Evolutionary conservation across 805 yeast species (phyloP).

Genomic region (Candida mattraensis): DNA sequence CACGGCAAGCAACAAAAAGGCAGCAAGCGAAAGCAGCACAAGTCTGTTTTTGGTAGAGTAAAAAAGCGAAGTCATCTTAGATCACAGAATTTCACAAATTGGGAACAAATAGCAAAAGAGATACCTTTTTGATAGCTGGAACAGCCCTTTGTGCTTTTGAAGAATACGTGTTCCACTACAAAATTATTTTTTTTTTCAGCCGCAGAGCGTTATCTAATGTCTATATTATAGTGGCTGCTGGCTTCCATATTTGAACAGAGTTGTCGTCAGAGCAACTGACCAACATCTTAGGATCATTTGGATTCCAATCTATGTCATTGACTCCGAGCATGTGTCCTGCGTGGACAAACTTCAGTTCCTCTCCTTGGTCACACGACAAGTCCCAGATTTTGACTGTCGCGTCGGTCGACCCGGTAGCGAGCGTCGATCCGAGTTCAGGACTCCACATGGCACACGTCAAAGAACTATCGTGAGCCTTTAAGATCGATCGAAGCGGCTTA

Average conservation of each 20-base stretch:
- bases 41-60: slow-evolving; percentile 2
- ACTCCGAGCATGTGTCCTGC: slow-evolving; percentile 89
- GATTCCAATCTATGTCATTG: slow-evolving; percentile 82
- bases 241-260: slow-evolving; percentile 84
- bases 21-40: slow-evolving; percentile 6
- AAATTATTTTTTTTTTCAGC: neutral
- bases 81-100: neutral
- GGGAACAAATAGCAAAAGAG: neutral
- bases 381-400: slow-evolving; percentile 65
- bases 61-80: slow-evolving; percentile 9
- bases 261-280: slow-evolving; percentile 85
- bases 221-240: slow-evolving; percentile 34
- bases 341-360: slow-evolving; percentile 57
- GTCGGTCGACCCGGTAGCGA: slow-evolving; percentile 71
- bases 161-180: slow-evolving; percentile 8
- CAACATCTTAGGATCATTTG: slow-evolving; percentile 64
- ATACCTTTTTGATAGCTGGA: too few relatives aligned
- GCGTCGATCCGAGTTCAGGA: slow-evolving; percentile 47
- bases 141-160: too few relatives aligned
- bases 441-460: slow-evolving; percentile 77
- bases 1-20: slow-evolving; percentile 6
- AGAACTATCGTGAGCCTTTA: slow-evolving; percentile 46
- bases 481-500: slow-evolving; percentile 30
- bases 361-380: slow-evolving; percentile 30
- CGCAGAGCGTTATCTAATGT: neutral